Conservation (phyloP, 176 grass and related monocot species). For the Triticum urartu region DNA sequence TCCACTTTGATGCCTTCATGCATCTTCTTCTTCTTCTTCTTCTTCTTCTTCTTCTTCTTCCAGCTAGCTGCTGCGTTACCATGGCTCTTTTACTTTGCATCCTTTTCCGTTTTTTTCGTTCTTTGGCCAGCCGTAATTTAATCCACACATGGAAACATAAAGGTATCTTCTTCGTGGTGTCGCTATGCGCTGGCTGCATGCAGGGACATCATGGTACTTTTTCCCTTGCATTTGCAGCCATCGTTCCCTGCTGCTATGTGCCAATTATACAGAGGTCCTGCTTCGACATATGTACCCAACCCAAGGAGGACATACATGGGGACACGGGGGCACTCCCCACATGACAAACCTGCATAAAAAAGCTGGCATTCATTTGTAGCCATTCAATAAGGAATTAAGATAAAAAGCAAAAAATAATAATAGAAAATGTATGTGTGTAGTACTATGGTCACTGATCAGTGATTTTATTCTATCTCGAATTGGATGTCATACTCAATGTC, state of each 20-base stretch:
- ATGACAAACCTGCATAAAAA: background rate
- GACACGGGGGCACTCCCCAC: background rate
- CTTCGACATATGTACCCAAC: background rate
- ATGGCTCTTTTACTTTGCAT: conserved; percentile 37
- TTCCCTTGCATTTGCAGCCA: background rate
- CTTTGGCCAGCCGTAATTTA: background rate
- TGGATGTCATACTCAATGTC: background rate
- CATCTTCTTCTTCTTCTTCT: background rate
- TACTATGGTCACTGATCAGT: background rate
- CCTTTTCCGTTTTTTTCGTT: background rate
- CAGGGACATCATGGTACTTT: background rate
- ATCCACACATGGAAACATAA: conserved; percentile 33
- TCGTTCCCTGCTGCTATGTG: background rate
- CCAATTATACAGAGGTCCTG: background rate
- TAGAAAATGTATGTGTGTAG: background rate
- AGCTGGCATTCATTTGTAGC: background rate
- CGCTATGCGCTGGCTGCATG: background rate
- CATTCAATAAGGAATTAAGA: background rate
- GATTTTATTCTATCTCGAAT: background rate
- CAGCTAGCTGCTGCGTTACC: background rate
- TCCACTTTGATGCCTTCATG: conserved; percentile 32
- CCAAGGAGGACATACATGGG: background rate
- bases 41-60: background rate
- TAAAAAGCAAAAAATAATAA: background rate
- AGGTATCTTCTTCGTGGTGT: conserved; percentile 1